Conservation (phyloP, 177 flowering plant genomes). For the Vitis hybrid region DNA sequence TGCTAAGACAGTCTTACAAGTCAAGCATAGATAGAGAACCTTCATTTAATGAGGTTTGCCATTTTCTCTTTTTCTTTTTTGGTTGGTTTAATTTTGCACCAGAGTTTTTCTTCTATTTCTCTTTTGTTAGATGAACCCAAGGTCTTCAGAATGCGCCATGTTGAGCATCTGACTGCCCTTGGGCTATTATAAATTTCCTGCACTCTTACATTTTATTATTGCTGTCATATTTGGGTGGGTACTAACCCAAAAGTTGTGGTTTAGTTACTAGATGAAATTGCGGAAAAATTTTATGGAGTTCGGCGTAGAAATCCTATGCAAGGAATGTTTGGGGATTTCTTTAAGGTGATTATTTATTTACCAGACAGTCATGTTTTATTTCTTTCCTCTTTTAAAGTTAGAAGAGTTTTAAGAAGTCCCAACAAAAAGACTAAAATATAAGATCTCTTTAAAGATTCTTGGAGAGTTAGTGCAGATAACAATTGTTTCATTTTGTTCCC, state of each 20-base stretch:
- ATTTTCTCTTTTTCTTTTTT: not conserved
- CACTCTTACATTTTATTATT: not conserved
- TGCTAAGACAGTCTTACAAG: conserved; percentile 68
- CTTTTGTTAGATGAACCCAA: not conserved
- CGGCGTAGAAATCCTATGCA: conserved; percentile 74
- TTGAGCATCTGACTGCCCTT: too few relatives aligned
- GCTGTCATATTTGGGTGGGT: not conserved
- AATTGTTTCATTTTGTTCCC: too few relatives aligned
- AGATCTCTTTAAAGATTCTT: too few relatives aligned
- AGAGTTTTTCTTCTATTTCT: not conserved
- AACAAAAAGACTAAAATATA: too few relatives aligned
- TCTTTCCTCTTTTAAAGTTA: too few relatives aligned
- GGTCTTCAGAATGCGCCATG: not conserved
- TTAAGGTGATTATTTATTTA: conserved; percentile 52
- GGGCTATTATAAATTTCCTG: too few relatives aligned
- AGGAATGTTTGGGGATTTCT: conserved; percentile 85
- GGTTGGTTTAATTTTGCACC: not conserved
- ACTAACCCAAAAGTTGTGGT: conserved; percentile 13
- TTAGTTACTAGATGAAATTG: conserved; percentile 85
- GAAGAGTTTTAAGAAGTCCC: too few relatives aligned
- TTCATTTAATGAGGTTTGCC: conserved; percentile 65
- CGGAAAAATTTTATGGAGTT: conserved; percentile 80
- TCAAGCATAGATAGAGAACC: conserved; percentile 78
- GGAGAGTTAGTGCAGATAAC: too few relatives aligned
- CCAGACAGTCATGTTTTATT: too few relatives aligned